Evolutionary conservation across 805 yeast genomes (phyloP), one percentile per base, ranked within the genome.

Genomic region (Suhomyces pyralidae): DNA sequence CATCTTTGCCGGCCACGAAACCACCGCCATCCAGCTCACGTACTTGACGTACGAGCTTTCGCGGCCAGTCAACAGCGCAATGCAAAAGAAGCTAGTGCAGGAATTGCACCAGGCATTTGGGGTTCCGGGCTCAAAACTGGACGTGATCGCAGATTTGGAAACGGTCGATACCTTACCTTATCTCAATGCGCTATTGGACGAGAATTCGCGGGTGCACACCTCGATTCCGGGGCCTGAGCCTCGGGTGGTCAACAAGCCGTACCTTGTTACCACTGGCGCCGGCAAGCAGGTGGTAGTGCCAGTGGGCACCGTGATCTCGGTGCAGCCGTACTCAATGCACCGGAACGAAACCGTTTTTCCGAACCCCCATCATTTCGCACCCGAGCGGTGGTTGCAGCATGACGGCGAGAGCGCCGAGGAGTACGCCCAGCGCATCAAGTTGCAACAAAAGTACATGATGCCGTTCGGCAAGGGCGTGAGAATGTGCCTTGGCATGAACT

Each of bases 201-300:
- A 88, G 64, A 77, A 79, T 3, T 76, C 79, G 19, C 70, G 92
- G 42, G 70, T 85, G 0, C 88, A 85, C 64, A 74, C 90, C 3
- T 84, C 90, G 0, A 86, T 86, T 55, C 91, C 91, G 1, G 91
- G 90, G 2, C 78, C 84, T 44, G 90, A 86, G 63, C 90, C 90
- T 2, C 63, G 92, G 32, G 61, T 70, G 8, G 68, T 76, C 8
- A 79, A 77, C 45, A 53, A 58, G 45, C 53, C 61, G 12, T 72
- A 71, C 49, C 48, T 50, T 1, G 61, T 69, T 2, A 46, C 40
- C 2, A 64, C 67, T 58, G 58, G 63, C 15, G 67, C 69, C 3
- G 62, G 48, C 51, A 55, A 53, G 43, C 57, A 3, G 46, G 58
- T 46, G 1, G 46, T 46, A 4, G 58, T 85, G 14, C 88, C 90